Percentiles rank a stretch among this genome's conserved stretches.
Evolutionary conservation across 257 asterid species (phyloP).

Genomic region (Voacanga thouarsii): DNA sequence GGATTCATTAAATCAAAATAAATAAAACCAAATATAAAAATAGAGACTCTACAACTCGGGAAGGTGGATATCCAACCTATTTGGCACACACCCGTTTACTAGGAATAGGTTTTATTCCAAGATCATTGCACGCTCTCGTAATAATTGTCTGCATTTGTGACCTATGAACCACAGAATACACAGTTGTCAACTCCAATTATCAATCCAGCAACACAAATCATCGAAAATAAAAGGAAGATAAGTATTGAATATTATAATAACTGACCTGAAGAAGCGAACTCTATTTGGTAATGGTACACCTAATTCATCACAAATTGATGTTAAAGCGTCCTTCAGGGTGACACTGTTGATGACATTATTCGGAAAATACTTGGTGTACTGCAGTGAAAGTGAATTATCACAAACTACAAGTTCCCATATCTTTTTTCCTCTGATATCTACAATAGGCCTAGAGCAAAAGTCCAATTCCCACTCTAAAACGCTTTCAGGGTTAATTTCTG

Average conservation of each 20-base stretch:
- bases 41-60: background rate
- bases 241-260: background rate
- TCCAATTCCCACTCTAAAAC: constrained; percentile 94
- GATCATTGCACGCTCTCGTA: constrained; percentile 84
- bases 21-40: background rate
- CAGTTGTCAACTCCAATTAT: constrained; percentile 12
- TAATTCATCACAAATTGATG: constrained; percentile 66
- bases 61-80: constrained; percentile 18
- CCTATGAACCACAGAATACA: constrained; percentile 39
- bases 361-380: constrained; percentile 88
- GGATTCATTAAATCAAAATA: background rate
- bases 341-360: constrained; percentile 87
- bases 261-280: constrained; percentile 79
- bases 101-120: constrained; percentile 73
- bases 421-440: constrained; percentile 93
- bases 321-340: constrained; percentile 79
- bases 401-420: constrained; percentile 96
- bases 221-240: background rate
- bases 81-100: constrained; percentile 78
- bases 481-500: constrained; percentile 66
- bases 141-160: constrained; percentile 99
- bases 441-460: constrained; percentile 94
- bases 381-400: constrained; percentile 78
- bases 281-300: constrained; percentile 83
- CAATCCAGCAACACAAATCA: background rate